phyloP scores from a whole-genome alignment of 495 filamentous ascomycete species.

The Paragyromitra xinjiangensis region DNA sequence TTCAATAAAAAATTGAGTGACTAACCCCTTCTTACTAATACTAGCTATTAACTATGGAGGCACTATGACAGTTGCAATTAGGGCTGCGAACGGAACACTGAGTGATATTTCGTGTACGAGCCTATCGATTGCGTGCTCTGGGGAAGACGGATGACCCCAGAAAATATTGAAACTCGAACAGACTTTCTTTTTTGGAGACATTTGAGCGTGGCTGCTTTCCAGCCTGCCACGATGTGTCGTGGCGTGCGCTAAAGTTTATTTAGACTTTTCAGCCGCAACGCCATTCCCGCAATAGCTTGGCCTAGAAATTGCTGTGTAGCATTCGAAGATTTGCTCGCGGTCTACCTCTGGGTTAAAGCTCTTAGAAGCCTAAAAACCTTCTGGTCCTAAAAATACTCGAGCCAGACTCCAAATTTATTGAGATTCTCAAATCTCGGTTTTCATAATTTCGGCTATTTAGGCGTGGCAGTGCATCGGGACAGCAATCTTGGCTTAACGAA shows the following conservation, averaged over 20 bases:
- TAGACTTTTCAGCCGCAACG: constrained; percentile 40
- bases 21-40: not conserved
- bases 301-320: not conserved
- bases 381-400: not conserved
- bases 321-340: not conserved
- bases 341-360: not conserved
- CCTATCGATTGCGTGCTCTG: not conserved
- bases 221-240: not conserved
- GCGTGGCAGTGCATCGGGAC: constrained; percentile 13
- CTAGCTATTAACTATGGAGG: not conserved
- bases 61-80: not conserved
- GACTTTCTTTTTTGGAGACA: not conserved
- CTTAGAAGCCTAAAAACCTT: not conserved
- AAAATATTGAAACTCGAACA: too few species aligned
- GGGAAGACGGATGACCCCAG: not conserved
- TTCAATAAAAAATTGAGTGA: too few species aligned
- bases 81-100: not conserved
- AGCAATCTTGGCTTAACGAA: not conserved
- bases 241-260: constrained; percentile 12
- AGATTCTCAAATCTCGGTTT: constrained; percentile 14
- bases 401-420: not conserved
- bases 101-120: not conserved
- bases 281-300: constrained; percentile 11
- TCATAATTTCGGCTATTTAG: constrained; percentile 5
- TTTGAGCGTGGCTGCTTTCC: constrained; percentile 13